These are phyloP conservation scores for Suillus subalutaceus DNA, from an alignment of 768 basidiomycete genomes.

Conservation along the genomic window DNA sequence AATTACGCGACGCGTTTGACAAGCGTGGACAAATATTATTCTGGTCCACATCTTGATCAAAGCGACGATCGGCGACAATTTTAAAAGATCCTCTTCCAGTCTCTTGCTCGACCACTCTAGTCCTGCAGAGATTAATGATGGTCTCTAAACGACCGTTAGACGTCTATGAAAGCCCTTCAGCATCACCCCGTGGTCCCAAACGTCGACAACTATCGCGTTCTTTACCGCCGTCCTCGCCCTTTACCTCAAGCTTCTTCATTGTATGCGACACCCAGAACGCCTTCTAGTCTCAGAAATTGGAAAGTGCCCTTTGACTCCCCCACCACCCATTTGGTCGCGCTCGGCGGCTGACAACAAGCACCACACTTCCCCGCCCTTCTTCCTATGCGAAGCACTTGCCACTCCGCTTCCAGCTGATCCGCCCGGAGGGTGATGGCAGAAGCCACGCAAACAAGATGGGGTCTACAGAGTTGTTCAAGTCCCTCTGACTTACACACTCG, in stretches of 20 bases:
- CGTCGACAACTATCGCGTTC: slow-evolving; percentile 22
- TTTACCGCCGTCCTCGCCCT: slow-evolving; percentile 31
- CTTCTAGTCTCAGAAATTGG: slow-evolving; percentile 38
- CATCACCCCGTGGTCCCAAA: slow-evolving; percentile 34
- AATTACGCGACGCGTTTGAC: slow-evolving; percentile 19
- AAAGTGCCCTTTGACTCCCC: slow-evolving; percentile 65
- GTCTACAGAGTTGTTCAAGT: slow-evolving; percentile 70
- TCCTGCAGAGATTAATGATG: slow-evolving; percentile 16
- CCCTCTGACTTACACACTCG: slow-evolving; percentile 70
- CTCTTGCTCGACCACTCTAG: neutral
- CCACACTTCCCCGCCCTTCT: slow-evolving; percentile 38
- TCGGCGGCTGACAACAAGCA: slow-evolving; percentile 41
- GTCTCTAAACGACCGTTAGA: slow-evolving; percentile 34
- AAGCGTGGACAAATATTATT: neutral
- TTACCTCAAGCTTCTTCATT: slow-evolving; percentile 29
- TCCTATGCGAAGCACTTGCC: slow-evolving; percentile 64
- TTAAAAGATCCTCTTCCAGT: neutral
- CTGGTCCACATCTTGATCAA: neutral
- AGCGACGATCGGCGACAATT: neutral
- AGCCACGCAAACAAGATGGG: slow-evolving; percentile 41
- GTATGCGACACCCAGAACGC: slow-evolving; percentile 39
- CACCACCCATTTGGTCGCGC: slow-evolving; percentile 67
- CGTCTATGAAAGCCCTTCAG: slow-evolving; percentile 26
- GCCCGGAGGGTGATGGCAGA: slow-evolving; percentile 29
- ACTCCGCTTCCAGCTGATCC: slow-evolving; percentile 63